Evolutionary conservation across 306 rosid genomes (phyloP).

Genomic region (Argentina anserina): DNA sequence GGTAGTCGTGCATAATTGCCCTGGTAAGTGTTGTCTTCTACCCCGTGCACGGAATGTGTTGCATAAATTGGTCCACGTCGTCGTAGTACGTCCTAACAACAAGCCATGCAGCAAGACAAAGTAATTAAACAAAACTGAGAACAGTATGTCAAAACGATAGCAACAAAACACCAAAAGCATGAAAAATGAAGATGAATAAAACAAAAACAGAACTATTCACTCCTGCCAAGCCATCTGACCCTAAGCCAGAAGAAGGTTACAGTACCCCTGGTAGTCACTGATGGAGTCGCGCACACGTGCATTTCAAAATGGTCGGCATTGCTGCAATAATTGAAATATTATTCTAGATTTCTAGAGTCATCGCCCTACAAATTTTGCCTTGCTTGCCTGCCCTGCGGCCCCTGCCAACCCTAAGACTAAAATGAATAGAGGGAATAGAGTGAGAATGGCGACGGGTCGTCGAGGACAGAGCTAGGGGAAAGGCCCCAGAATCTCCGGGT

Average conservation of each 20-base stretch:
- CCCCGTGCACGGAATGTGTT: background rate
- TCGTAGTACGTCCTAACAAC: background rate
- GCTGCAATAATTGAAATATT: background rate
- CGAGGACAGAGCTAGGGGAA: conserved; percentile 11
- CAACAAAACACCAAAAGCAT: background rate
- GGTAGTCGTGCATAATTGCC: no score
- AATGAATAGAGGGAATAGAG: background rate
- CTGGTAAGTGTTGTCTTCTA: no score
- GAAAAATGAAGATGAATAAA: background rate
- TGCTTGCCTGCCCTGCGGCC: no score
- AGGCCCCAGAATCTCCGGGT: conserved; percentile 41
- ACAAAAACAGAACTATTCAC: background rate
- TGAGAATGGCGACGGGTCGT: conserved; percentile 27
- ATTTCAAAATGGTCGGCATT: background rate
- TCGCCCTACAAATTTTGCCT: background rate
- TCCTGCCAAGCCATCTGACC: background rate
- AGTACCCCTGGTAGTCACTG: background rate
- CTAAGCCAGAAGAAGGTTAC: background rate
- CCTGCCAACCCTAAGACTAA: background rate
- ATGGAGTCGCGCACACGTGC: background rate
- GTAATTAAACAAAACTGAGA: background rate
- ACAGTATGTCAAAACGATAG: background rate
- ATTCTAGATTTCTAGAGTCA: background rate
- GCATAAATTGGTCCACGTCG: background rate
- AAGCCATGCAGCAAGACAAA: background rate